A percentile compares a stretch with the other conserved stretches of the same genome.
These are phyloP conservation scores for Capsicum pubescens DNA, from an alignment of 257 asterid species.

Conservation along the genomic window DNA sequence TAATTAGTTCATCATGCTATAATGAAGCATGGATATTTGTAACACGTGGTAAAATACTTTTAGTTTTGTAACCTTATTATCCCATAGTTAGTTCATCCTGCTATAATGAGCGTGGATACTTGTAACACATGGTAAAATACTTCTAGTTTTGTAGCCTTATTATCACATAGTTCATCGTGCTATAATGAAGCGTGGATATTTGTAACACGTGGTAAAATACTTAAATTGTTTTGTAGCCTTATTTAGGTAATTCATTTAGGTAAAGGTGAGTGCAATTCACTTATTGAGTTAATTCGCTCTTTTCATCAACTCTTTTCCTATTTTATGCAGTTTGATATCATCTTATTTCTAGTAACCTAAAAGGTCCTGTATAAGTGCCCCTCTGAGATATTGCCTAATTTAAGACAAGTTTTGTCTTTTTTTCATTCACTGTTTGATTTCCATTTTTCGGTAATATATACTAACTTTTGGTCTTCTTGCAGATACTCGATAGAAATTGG, in stretches of 20 bases:
- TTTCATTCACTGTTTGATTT: slow-evolving; percentile 26
- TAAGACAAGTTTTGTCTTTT: slow-evolving; percentile 5
- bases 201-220: slow-evolving; percentile 3
- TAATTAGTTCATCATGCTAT: neutral
- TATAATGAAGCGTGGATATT: neutral
- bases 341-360: neutral
- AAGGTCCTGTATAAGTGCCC: neutral
- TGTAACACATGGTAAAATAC: slow-evolving; percentile 1
- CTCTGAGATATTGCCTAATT: neutral
- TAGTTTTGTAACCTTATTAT: no score
- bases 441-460: slow-evolving; percentile 29
- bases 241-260: slow-evolving; percentile 22
- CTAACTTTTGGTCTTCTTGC: slow-evolving; percentile 45
- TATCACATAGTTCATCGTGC: neutral
- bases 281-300: neutral
- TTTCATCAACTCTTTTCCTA: neutral
- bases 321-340: neutral
- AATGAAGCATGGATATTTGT: neutral
- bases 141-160: neutral
- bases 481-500: slow-evolving; percentile 95
- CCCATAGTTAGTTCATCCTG: neutral
- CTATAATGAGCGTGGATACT: neutral
- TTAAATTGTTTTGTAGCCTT: neutral
- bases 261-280: neutral
- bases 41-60: slow-evolving; percentile 1